Percentiles rank a stretch among this genome's conserved stretches.
phyloP scores from a whole-genome alignment of 495 filamentous ascomycete genomes.

The Lasiosphaeris hirsuta region DNA sequence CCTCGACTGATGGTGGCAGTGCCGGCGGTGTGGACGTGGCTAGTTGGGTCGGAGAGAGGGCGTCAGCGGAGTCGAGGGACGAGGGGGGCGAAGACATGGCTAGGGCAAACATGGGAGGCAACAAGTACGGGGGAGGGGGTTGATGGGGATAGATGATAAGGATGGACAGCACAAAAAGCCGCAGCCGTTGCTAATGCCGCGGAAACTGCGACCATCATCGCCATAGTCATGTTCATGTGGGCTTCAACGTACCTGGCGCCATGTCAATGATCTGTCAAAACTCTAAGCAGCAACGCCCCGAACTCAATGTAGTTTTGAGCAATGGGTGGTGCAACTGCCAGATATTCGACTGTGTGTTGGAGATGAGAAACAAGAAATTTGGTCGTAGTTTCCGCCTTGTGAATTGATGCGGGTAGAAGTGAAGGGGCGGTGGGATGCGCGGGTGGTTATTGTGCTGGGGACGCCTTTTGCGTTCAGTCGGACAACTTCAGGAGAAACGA shows the following conservation, averaged over 20 bases:
- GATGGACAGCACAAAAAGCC: background rate
- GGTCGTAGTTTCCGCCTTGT: background rate
- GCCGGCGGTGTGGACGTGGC: constrained; percentile 53
- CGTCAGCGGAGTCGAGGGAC: constrained; percentile 9
- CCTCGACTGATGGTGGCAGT: constrained; percentile 90
- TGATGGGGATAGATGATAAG: background rate
- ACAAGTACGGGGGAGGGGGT: background rate
- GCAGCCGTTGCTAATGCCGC: background rate
- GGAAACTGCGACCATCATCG: background rate
- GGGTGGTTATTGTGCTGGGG: background rate
- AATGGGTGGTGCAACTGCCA: background rate
- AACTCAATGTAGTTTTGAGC: background rate
- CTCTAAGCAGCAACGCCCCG: background rate
- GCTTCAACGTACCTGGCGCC: constrained; percentile 27
- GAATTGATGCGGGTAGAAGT: background rate
- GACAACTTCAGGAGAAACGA: background rate
- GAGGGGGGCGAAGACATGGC: background rate
- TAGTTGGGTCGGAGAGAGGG: constrained; percentile 9
- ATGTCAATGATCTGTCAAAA: constrained; percentile 12
- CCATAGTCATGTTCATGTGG: background rate
- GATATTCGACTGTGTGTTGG: background rate
- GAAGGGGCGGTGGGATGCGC: background rate
- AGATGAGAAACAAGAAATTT: too few species aligned
- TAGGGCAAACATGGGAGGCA: constrained; percentile 1
- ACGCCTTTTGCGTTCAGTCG: background rate